phyloP scores from a whole-genome alignment of 129 eudicot species.

The Oenanthe sinensis region DNA sequence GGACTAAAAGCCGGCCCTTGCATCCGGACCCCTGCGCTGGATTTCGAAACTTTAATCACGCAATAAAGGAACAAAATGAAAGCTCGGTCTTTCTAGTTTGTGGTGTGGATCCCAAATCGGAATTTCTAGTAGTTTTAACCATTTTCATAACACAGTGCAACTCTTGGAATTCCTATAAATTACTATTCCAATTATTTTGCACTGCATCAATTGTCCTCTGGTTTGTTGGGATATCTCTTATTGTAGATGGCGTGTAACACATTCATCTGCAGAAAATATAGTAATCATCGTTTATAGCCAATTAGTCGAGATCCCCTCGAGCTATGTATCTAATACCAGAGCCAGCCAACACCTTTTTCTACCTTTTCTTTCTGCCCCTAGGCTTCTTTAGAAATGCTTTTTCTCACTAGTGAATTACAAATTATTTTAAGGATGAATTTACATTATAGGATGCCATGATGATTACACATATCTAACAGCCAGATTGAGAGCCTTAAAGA shows the following conservation, averaged over 20 bases:
- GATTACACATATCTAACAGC: neutral
- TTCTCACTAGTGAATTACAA: neutral
- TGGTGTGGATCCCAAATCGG: neutral
- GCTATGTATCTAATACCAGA: neutral
- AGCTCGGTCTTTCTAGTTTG: neutral
- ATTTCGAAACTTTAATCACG: neutral
- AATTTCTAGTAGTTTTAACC: neutral
- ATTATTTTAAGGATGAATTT: neutral
- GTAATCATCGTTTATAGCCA: neutral
- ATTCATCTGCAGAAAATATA: neutral
- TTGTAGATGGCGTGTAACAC: neutral
- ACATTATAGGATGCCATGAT: neutral
- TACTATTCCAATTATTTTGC: neutral
- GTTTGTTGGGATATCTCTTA: neutral
- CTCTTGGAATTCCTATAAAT: neutral
- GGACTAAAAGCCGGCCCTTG: no score
- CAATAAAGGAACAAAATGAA: no score
- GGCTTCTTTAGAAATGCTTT: neutral
- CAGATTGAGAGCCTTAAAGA: conserved; percentile 8
- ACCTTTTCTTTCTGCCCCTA: neutral
- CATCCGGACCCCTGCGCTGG: no score
- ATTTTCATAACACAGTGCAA: neutral
- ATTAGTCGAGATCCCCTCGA: neutral
- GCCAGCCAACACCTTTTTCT: neutral
- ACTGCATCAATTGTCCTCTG: neutral